These are phyloP conservation scores for Colletotrichum nymphaeae DNA, from an alignment of 2,329 filamentous ascomycete species.

Conservation along the genomic window DNA sequence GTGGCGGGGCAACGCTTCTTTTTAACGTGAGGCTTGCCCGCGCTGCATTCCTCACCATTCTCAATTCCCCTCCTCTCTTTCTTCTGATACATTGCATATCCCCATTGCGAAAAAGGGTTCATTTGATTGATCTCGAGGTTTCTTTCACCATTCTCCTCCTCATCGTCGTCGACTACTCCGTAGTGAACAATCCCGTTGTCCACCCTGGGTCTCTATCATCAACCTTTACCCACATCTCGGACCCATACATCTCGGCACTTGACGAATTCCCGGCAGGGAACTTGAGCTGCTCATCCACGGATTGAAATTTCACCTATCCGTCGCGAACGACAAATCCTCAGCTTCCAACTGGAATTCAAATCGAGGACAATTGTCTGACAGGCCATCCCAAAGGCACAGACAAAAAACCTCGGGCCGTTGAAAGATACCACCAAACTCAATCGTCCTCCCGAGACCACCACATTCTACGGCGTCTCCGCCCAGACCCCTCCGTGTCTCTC, in stretches of 20 bases:
- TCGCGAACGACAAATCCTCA: neutral
- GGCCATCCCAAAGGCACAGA: neutral
- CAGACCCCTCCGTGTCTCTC: neutral
- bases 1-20: conserved; percentile 61
- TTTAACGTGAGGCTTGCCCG: conserved; percentile 45
- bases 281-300: neutral
- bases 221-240: neutral
- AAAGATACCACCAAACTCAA: neutral
- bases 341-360: neutral
- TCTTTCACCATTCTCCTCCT: neutral
- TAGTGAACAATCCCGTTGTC: neutral
- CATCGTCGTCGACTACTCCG: neutral
- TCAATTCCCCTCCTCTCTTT: neutral
- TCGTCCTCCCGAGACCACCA: neutral
- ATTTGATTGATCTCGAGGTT: neutral
- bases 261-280: neutral
- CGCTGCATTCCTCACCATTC: conserved; percentile 20
- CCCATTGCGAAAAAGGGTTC: neutral
- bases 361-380: neutral
- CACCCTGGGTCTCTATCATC: neutral
- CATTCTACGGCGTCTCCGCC: conserved; percentile 27
- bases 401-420: neutral
- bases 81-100: neutral
- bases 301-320: neutral
- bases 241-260: neutral